phyloP scores from a whole-genome alignment of 116 monocot species.

The Cymodocea nodosa region DNA sequence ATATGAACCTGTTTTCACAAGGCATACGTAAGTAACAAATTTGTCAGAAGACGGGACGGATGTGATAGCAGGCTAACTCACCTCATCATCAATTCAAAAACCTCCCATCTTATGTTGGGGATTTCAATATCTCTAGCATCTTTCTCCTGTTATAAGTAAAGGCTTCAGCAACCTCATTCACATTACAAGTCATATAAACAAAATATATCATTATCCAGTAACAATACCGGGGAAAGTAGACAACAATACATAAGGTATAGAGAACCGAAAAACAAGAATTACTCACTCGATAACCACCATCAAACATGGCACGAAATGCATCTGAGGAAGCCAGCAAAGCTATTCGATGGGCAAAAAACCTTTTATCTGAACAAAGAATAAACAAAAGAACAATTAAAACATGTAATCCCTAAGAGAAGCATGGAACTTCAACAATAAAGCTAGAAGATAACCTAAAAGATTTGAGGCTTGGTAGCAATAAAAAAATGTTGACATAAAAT shows the following conservation, averaged over 20 bases:
- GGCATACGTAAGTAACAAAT: neutral
- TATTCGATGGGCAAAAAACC: conserved; percentile 94
- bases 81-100: conserved; percentile 99
- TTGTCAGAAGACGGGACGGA: neutral
- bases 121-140: conserved; percentile 96
- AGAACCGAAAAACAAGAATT: neutral
- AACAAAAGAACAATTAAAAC: neutral
- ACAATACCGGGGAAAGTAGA: neutral
- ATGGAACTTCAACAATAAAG: neutral
- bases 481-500: no score
- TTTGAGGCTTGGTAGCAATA: no score
- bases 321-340: conserved; percentile 98
- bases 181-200: neutral
- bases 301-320: conserved; percentile 99
- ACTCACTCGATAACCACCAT: conserved; percentile 95
- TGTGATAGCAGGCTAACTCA: conserved; percentile 9
- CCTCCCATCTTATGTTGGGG: conserved; percentile 91
- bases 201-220: neutral
- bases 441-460: no score
- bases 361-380: conserved; percentile 44
- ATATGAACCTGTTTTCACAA: conserved; percentile 58
- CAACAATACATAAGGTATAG: neutral
- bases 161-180: no score
- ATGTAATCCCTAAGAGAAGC: neutral
- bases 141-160: conserved; percentile 45